Evolutionary conservation across 768 basidiomycete species (phyloP), one percentile per base, ranked within the genome.

Genomic region (Lactarius quietus): DNA sequence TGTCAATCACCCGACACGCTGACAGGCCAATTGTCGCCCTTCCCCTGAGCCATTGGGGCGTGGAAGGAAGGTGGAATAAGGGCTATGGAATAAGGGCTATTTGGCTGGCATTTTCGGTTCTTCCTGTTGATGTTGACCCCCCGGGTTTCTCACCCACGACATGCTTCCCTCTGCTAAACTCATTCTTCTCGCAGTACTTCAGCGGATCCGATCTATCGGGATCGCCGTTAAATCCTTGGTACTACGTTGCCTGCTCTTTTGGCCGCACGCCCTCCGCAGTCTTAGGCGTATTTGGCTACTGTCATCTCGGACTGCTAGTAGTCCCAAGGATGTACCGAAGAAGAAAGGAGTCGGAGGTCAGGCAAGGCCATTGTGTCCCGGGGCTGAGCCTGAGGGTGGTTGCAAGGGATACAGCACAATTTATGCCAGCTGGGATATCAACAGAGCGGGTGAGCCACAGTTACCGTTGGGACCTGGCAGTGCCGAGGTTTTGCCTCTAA

Each of bases 221-320:
- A 26, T 33, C 31, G 33, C 5, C 2, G 39, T 62, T 38, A 66
- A 52, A 26, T 29, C 65, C 26, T 45, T 65, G 36, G 17, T 62
- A 35, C 35, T 62, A 23, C 60, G 48, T 7, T 57, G 39, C 26
- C 20, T 66, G 4, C 48, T 62, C 33, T 23, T 53, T 35, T 43
- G 45, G 60, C 51, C 56, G 0, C 38, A 43, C 10, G 12, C 35
- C 26, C 36, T 66, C 20, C 61, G 61, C 26, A 28, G 15, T 7
- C 5, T 58, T 20, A 36, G 35, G 65, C 35, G 48, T 23, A 15
- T 58, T 26, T 61, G 64, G 51, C 33, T 39, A 1, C 15, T n/a
- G 31, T 36, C 29, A 39, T 52, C 23, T 23, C 18, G 10, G 39
- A 36, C n/a, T 17, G 12, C 3, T 1, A 9, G 35, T 7, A 6